Percentiles rank a stretch among this genome's conserved stretches.
These are phyloP conservation scores for Pezicula neosporulosa DNA, from an alignment of 2,329 filamentous ascomycete species.

Conservation along the genomic window DNA sequence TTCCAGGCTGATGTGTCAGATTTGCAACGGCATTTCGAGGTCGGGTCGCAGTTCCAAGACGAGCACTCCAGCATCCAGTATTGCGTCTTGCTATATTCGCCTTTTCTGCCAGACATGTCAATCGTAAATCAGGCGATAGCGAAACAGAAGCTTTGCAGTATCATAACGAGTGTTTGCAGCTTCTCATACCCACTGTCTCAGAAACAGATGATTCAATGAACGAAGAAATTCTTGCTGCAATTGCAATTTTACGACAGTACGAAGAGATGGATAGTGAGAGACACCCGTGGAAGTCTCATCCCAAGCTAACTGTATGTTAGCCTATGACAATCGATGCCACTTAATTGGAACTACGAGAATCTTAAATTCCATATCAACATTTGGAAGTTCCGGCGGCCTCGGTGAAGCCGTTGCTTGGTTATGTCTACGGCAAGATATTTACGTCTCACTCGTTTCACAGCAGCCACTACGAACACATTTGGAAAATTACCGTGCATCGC, in stretches of 20 bases:
- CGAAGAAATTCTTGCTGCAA: not conserved
- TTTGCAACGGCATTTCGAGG: not conserved
- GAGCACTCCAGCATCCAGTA: not conserved
- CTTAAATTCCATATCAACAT: not conserved
- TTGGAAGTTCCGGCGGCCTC: not conserved
- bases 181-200: not conserved
- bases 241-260: not conserved
- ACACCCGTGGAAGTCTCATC: not conserved
- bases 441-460: not conserved
- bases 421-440: conserved; percentile 1
- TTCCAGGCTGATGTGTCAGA: not conserved
- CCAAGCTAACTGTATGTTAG: not conserved
- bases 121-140: not conserved
- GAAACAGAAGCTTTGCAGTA: not conserved
- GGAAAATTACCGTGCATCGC: not conserved
- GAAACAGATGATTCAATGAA: not conserved
- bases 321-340: not conserved
- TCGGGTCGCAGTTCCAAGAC: not conserved
- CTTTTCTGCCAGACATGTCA: not conserved
- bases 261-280: not conserved
- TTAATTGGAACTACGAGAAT: conserved; percentile 1
- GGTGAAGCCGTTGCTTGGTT: not conserved
- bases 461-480: not conserved
- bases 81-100: not conserved
- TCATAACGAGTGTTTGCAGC: not conserved